phyloP scores from a whole-genome alignment of 345 rosid species.

The Brassica carinata region DNA sequence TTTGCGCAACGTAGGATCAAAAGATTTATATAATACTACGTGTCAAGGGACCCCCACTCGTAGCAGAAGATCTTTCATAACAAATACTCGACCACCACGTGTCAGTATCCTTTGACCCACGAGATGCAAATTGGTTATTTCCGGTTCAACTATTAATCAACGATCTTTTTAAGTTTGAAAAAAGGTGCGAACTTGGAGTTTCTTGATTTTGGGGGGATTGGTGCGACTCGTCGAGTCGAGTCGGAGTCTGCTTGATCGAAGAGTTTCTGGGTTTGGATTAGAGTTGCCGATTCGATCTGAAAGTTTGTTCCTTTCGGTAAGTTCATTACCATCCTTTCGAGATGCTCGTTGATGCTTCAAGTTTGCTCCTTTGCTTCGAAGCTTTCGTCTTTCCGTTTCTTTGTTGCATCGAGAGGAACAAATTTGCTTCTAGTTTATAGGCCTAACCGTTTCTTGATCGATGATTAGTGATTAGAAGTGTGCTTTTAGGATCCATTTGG shows the following conservation, averaged over 20 bases:
- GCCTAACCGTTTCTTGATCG: background rate
- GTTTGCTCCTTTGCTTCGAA: background rate
- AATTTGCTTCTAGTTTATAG: background rate
- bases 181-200: conserved; percentile 1
- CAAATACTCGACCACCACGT: background rate
- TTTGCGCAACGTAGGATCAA: no score
- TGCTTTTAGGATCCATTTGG: background rate
- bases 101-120: background rate
- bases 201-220: background rate
- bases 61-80: background rate
- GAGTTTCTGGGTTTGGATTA: background rate
- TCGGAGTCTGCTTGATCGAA: background rate
- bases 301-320: background rate
- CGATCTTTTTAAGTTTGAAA: background rate
- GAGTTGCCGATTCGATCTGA: background rate
- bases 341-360: background rate
- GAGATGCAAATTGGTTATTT: background rate
- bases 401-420: background rate
- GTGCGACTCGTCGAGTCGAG: background rate
- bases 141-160: background rate
- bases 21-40: background rate
- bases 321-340: background rate
- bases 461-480: background rate
- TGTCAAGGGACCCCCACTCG: background rate
- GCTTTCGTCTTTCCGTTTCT: background rate